phyloP scores from a whole-genome alignment of 208 protist genomes.

The Leptomonas seymouri region DNA sequence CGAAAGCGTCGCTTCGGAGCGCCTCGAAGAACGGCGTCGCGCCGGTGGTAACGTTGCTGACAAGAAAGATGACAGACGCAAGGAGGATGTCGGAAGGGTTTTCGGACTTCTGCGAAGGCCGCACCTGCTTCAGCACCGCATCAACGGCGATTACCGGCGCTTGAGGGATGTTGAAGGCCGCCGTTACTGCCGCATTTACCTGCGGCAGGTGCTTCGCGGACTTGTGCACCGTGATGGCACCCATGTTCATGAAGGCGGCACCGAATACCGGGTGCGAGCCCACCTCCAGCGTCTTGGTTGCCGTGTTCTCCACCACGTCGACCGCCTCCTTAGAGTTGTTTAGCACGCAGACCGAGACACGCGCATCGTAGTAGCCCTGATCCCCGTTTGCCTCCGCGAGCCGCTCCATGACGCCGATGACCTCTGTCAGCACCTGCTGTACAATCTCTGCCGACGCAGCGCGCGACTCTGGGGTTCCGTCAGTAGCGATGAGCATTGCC shows the following conservation, averaged over 20 bases:
- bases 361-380: conserved; percentile 45
- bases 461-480: conserved; percentile 26
- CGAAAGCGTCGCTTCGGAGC: conserved; percentile 35
- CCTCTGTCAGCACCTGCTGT: conserved; percentile 31
- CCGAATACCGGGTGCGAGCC: conserved; percentile 67
- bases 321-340: conserved; percentile 35
- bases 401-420: conserved; percentile 30
- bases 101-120: conserved; percentile 31
- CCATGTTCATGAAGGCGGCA: conserved; percentile 54
- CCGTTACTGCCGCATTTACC: conserved; percentile 32
- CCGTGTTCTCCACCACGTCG: conserved; percentile 24
- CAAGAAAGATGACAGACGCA: conserved; percentile 45
- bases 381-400: conserved; percentile 31
- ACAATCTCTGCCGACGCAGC: conserved; percentile 24
- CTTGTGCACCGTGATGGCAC: conserved; percentile 27
- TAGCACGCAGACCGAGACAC: conserved; percentile 41
- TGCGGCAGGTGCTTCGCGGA: conserved; percentile 16
- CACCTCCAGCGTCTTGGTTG: conserved; percentile 31
- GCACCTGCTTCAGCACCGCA: conserved; percentile 64
- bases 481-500: conserved; percentile 38
- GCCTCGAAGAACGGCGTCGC: conserved; percentile 36
- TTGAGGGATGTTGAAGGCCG: conserved; percentile 26
- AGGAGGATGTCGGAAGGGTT: conserved; percentile 46
- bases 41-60: conserved; percentile 36
- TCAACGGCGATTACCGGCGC: conserved; percentile 43